Percentiles rank a stretch among this genome's conserved stretches.
Evolutionary conservation across 1,284 basidiomycete species (phyloP).

Genomic region (Cutaneotrichosporon dermatis): DNA sequence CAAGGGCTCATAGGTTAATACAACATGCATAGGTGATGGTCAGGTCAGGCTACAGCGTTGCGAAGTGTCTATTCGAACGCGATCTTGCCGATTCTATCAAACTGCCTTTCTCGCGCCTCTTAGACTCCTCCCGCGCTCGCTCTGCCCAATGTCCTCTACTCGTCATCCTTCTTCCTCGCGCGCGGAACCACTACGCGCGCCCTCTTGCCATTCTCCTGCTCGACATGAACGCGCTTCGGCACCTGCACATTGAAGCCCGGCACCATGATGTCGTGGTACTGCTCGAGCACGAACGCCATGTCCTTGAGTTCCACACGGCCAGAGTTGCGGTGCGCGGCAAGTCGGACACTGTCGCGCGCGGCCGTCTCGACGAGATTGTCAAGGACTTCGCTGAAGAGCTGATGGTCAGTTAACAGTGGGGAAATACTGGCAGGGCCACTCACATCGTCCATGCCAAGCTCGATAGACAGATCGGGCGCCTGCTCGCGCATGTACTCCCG

Average conservation of each 20-base stretch:
- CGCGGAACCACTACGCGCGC: constrained; percentile 20
- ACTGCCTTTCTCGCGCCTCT: no score
- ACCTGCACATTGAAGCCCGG: constrained; percentile 38
- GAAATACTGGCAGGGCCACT: constrained; percentile 5
- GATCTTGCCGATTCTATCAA: no score
- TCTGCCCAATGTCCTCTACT: neutral
- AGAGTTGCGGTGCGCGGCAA: constrained; percentile 37
- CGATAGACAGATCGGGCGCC: constrained; percentile 35
- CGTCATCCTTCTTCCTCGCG: constrained; percentile 4
- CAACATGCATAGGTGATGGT: no score
- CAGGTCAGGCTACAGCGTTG: no score
- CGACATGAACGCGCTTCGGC: constrained; percentile 30
- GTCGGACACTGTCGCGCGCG: constrained; percentile 26
- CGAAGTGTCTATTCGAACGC: no score
- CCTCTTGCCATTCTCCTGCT: constrained; percentile 22
- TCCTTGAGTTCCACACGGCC: constrained; percentile 40
- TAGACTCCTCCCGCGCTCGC: neutral
- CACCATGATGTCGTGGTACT: constrained; percentile 30
- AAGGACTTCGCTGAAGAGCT: constrained; percentile 34
- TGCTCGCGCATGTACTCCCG: constrained; percentile 32
- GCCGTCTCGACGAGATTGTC: constrained; percentile 32
- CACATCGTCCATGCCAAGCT: constrained; percentile 36
- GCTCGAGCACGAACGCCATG: constrained; percentile 34
- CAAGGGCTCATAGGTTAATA: no score
- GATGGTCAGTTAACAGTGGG: neutral